phyloP scores from a whole-genome alignment of 306 rosid genomes.

The Abrus pulchellus region DNA sequence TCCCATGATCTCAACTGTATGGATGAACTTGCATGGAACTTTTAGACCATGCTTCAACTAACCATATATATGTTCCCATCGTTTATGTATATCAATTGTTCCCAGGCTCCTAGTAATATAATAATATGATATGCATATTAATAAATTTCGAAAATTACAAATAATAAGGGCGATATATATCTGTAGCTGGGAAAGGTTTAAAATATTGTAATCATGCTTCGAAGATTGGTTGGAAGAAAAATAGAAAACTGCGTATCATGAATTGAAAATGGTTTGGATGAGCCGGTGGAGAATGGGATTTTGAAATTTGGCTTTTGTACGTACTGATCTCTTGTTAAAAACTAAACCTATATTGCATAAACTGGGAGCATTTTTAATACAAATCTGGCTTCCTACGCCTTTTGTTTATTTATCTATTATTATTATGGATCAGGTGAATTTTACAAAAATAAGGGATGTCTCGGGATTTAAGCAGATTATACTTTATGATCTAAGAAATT shows the following conservation, averaged over 20 bases:
- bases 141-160: too few species aligned
- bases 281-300: background rate
- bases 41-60: slow-evolving; percentile 48
- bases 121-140: background rate
- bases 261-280: slow-evolving; percentile 1
- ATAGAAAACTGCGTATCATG: background rate
- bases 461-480: background rate
- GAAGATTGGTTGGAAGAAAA: background rate
- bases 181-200: background rate
- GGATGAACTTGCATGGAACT: slow-evolving; percentile 75
- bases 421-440: background rate
- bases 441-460: background rate
- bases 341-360: background rate
- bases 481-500: too few species aligned
- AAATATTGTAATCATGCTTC: background rate
- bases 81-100: slow-evolving; percentile 10
- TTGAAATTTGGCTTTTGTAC: background rate
- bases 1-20: slow-evolving; percentile 57
- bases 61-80: background rate
- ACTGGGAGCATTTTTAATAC: background rate
- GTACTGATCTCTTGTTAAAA: slow-evolving; percentile 1
- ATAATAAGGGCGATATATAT: background rate
- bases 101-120: background rate
- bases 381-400: background rate
- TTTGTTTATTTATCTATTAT: background rate